Percentiles rank a stretch among this genome's conserved stretches.
These are phyloP conservation scores for Apophysomyces sp. DNA, from an alignment of 371 early-diverging fungal species.

Conservation along the genomic window DNA sequence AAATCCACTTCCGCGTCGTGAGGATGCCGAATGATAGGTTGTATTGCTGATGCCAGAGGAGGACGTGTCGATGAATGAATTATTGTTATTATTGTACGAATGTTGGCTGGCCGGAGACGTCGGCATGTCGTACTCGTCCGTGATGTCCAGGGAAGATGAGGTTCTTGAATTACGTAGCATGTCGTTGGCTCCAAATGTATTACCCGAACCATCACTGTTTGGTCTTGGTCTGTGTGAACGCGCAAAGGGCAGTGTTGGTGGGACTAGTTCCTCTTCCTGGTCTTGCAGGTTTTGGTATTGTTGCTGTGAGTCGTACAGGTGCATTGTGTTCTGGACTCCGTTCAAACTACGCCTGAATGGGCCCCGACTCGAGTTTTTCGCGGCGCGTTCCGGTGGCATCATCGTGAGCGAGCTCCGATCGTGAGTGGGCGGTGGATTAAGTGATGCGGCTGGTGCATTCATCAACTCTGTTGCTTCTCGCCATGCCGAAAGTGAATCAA, in stretches of 20 bases:
- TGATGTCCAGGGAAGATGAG: slow-evolving; percentile 1
- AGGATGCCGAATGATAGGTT: neutral
- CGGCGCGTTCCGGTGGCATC: neutral
- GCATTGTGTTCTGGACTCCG: slow-evolving; percentile 5
- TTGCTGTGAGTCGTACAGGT: slow-evolving; percentile 5
- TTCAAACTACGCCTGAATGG: slow-evolving; percentile 6
- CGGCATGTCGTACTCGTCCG: neutral
- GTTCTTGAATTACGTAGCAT: slow-evolving; percentile 14
- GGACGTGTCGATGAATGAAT: neutral
- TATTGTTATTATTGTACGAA: neutral
- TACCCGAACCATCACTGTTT: slow-evolving; percentile 17
- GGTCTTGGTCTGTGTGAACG: slow-evolving; percentile 5
- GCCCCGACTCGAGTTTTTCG: slow-evolving; percentile 1
- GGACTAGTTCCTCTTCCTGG: slow-evolving; percentile 8
- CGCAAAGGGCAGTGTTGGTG: slow-evolving; percentile 15
- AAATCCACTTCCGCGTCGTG: neutral
- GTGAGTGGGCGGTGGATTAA: neutral
- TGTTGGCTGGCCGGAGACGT: slow-evolving; percentile 2
- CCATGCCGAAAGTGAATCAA: slow-evolving; percentile 15
- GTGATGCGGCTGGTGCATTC: slow-evolving; percentile 3
- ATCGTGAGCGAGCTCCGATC: neutral
- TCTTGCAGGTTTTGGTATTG: slow-evolving; percentile 8
- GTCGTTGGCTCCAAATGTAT: slow-evolving; percentile 21
- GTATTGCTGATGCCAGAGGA: neutral
- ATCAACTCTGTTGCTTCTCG: slow-evolving; percentile 9